These are phyloP conservation scores for Ramichloridium luteum DNA, from an alignment of 2,329 filamentous ascomycete species.

Conservation along the genomic window DNA sequence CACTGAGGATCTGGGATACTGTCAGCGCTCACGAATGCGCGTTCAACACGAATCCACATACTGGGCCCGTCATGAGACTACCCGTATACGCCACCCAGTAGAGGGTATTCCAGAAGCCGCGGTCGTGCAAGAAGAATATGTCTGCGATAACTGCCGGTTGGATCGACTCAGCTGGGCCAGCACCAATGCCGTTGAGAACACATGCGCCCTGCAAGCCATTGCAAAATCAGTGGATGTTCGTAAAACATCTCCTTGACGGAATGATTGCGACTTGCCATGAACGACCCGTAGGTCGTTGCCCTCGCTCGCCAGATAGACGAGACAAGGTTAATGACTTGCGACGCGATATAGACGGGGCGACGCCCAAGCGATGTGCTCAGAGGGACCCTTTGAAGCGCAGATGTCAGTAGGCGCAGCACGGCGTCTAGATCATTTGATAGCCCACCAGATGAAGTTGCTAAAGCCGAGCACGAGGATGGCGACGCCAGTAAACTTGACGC, in stretches of 20 bases:
- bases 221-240: too few relatives aligned
- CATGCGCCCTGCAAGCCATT: too few relatives aligned
- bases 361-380: slow-evolving; percentile 44
- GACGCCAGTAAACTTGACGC: slow-evolving; percentile 43
- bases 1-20: slow-evolving; percentile 39
- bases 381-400: slow-evolving; percentile 40
- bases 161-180: slow-evolving; percentile 50
- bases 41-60: background rate
- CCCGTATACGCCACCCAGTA: slow-evolving; percentile 50
- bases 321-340: slow-evolving; percentile 40
- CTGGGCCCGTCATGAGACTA: slow-evolving; percentile 43
- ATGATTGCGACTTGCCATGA: too few relatives aligned
- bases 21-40: slow-evolving; percentile 13
- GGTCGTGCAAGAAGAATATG: slow-evolving; percentile 49
- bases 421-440: too few relatives aligned
- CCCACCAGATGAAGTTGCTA: slow-evolving; percentile 48
- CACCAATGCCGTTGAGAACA: slow-evolving; percentile 51
- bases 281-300: slow-evolving; percentile 46
- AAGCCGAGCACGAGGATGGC: slow-evolving; percentile 47
- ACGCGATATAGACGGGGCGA: slow-evolving; percentile 41
- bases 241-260: too few relatives aligned
- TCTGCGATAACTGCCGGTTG: slow-evolving; percentile 53
- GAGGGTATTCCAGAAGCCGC: slow-evolving; percentile 49
- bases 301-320: slow-evolving; percentile 47
- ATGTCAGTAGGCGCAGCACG: too few relatives aligned